Base-by-base conservation (phyloP, 352 stramenopile genomes). In the Globisporangium nodosum region DNA sequence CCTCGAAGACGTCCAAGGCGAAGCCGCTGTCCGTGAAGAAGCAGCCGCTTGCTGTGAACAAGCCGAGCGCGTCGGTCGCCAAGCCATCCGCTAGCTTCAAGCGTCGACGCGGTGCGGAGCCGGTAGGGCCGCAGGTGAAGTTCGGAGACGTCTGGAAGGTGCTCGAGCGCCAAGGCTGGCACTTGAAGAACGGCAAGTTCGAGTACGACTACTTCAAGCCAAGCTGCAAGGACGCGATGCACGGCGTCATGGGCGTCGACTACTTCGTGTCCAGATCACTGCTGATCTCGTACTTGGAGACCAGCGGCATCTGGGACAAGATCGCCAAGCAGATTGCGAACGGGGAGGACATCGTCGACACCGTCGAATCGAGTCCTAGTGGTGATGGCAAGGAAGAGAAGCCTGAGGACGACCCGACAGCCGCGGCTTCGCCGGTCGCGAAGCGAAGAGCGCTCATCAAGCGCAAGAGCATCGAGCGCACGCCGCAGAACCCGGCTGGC, bases 141-240 rank as follows among this genome's bases (percentile, higher is more conserved):
- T 90, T 88, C 52, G 78, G 74, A 6, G 56, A 73, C 12, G 76
- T 90, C 53, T 90, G 81, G 81, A 40, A 52, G 9, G 52, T 73
- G 31, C 51, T 91, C n/a, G 49, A 58, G 3, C 56, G 76, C 40
- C 58, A 83, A 57, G 78, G 79, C 4, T 91, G 81, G 81, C 69
- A 85, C 37, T 79, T 74, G 42, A 60, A 56, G 18, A 30, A 37
- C 51, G 59, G 76, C 5, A 49, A n/a, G 6, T 65, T 89, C 5
- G 79, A 76, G 20, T 91, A 79, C 50, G 77, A 88, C 52, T 91
- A 87, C 68, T 87, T 88, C 64, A 87, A 74, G 54, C 81, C 81
- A 7, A 63, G 72, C 46, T 84, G 68, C n/a, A 55, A 63, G 2
- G 70, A 63, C 9, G 37, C 56, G n/a, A 62, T 58, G 15, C 69